These are phyloP conservation scores for Aspergillus funiculosus DNA, from an alignment of 495 filamentous ascomycete species.

Conservation along the genomic window DNA sequence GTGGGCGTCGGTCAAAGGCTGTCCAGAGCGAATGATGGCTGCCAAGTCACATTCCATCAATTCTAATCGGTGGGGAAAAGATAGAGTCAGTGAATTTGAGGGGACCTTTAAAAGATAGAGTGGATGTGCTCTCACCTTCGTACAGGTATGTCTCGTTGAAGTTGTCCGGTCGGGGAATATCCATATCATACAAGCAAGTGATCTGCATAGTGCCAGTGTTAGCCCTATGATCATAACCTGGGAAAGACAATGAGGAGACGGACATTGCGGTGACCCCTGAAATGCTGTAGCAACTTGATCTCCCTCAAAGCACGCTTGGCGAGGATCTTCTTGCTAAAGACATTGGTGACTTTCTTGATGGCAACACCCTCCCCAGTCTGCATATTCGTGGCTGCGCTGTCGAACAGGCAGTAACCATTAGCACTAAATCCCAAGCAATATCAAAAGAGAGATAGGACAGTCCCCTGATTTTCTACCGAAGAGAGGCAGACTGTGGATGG, in stretches of 20 bases:
- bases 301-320: slow-evolving; percentile 96
- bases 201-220: slow-evolving; percentile 57
- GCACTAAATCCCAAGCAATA: too few relatives aligned
- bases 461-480: too few relatives aligned
- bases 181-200: slow-evolving; percentile 99
- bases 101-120: background rate
- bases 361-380: slow-evolving; percentile 93
- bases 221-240: slow-evolving; percentile 10
- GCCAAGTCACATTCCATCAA: slow-evolving; percentile 99
- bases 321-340: slow-evolving; percentile 99
- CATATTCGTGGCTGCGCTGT: slow-evolving; percentile 84
- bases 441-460: too few relatives aligned
- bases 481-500: background rate
- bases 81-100: background rate
- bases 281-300: slow-evolving; percentile 98
- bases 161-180: slow-evolving; percentile 94
- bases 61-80: slow-evolving; percentile 49
- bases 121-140: slow-evolving; percentile 59
- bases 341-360: slow-evolving; percentile 99
- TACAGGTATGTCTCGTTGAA: slow-evolving; percentile 99
- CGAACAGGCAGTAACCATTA: background rate
- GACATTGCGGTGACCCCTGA: slow-evolving; percentile 81
- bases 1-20: slow-evolving; percentile 92
- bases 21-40: slow-evolving; percentile 94
- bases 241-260: slow-evolving; percentile 17